Evolutionary conservation across 164 flowering plant species (phyloP).

Genomic region (Sextonia rubra): DNA sequence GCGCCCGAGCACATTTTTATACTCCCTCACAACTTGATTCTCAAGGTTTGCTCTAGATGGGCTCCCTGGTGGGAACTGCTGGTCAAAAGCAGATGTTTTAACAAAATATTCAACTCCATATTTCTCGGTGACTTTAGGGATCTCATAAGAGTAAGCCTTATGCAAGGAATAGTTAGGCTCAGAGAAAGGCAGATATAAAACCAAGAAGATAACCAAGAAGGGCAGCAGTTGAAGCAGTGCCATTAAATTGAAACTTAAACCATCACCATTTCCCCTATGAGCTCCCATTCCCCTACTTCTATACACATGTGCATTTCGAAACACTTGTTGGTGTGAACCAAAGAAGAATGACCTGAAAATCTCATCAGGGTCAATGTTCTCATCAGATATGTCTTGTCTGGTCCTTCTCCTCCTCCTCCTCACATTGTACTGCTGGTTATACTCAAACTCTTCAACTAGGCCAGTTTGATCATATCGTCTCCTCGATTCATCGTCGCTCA

Average conservation of each 20-base stretch:
- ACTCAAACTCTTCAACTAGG: conserved; percentile 67
- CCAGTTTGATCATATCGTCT: conserved; percentile 74
- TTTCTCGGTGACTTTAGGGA: conserved; percentile 56
- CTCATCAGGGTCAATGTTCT: conserved; percentile 88
- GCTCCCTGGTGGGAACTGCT: conserved; percentile 59
- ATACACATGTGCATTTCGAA: conserved; percentile 46
- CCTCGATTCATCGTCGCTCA: conserved; percentile 79
- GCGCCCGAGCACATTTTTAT: conserved; percentile 63
- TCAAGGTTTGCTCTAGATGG: conserved; percentile 56
- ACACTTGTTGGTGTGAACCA: conserved; percentile 53
- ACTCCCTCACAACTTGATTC: conserved; percentile 59
- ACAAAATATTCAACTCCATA: conserved; percentile 74
- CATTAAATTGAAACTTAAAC: conserved; percentile 57
- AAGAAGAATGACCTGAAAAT: conserved; percentile 79
- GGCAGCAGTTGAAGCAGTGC: conserved; percentile 66
- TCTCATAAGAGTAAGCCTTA: conserved; percentile 51
- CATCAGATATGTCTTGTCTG: conserved; percentile 50
- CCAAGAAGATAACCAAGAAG: conserved; percentile 57
- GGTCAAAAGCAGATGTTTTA: conserved; percentile 73
- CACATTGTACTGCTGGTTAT: conserved; percentile 52
- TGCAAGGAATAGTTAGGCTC: conserved; percentile 88
- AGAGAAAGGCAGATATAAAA: conserved; percentile 72
- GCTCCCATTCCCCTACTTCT: conserved; percentile 53
- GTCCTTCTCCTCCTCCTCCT: conserved; percentile 49
- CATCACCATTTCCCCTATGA: conserved; percentile 40